Evolutionary conservation across 805 yeast species (phyloP), one percentile per base, ranked within the genome.

Genomic region (Candida namnaoensis): DNA sequence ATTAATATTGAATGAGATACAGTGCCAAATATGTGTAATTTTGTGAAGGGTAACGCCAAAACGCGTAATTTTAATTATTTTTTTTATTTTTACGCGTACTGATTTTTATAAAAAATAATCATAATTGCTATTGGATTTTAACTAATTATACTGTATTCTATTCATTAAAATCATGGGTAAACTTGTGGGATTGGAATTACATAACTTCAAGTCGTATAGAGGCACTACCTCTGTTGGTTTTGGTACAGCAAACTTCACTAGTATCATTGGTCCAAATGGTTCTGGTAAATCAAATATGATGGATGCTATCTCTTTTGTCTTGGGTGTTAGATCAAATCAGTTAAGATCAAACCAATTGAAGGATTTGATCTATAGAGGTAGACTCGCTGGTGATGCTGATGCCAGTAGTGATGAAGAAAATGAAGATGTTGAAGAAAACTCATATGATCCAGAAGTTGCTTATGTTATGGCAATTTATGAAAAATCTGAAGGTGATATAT

Each of bases 251-350:
- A 70, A 74, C 45, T 93, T 93, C 66, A 87, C 96, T 1, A 82
- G 95, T 37, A 86, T 93, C 47, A 85, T 93, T 44, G 99, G 99
- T 1, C 98, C 98, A n/a, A 93, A 93, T 69, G 99, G 99, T 32
- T 84, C 97, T 1, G 99, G 99, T 7, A 93, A 93, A 64, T 85
- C 96, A 35, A 93, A 93, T 57, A 84, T 93, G 79, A 90, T 93
- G 84, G 99, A 93, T 59, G 97, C 99, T 32, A 83, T 93, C 37
- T 82, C 96, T 19, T 93, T 93, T 60, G 98, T 91, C 8, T 70
- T 93, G 33, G 99, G 99, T 25, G 79, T 91, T 38, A 69, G 82
- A 50, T 74, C 88, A 19, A 64, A 71, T 14, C 90, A 85, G 43
- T 68, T 93, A 44, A 74, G 99, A 51, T 86, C 96, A 1, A 66